Percentiles rank a stretch among this genome's conserved stretches.
phyloP scores from a whole-genome alignment of 441 rosid genomes.

The Brassica hybrid region DNA sequence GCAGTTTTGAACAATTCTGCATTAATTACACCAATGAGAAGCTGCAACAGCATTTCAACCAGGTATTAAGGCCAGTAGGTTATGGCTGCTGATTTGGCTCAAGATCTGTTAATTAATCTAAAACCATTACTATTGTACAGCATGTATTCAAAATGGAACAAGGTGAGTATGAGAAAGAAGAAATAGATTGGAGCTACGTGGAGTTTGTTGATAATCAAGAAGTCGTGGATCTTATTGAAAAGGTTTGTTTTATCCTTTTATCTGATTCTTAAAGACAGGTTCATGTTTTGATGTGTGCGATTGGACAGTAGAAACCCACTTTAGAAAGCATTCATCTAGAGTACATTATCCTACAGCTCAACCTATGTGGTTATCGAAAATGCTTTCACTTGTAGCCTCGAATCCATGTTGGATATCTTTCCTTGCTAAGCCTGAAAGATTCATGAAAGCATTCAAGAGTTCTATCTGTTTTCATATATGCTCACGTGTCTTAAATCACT shows the following conservation, averaged over 20 bases:
- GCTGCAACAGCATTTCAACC: constrained; percentile 86
- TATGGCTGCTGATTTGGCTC: constrained; percentile 33
- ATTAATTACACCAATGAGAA: constrained; percentile 75
- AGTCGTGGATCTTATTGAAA: constrained; percentile 73
- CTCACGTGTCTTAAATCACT: constrained; percentile 18
- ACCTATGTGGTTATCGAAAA: background rate
- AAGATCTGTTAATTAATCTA: constrained; percentile 38
- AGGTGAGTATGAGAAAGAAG: constrained; percentile 62
- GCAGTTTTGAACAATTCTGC: constrained; percentile 80
- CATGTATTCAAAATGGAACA: constrained; percentile 80
- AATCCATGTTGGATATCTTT: constrained; percentile 19
- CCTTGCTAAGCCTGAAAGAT: constrained; percentile 18
- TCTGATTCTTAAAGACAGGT: constrained; percentile 12
- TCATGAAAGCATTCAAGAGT: constrained; percentile 24
- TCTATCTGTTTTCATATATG: constrained; percentile 28
- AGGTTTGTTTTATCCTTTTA: constrained; percentile 48
- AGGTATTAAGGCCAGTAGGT: constrained; percentile 65
- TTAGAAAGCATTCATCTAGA: constrained; percentile 9
- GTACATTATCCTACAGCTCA: constrained; percentile 9
- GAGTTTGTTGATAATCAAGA: constrained; percentile 77
- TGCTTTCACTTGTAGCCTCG: constrained; percentile 2
- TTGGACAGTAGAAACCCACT: constrained; percentile 13
- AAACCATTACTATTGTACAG: constrained; percentile 48
- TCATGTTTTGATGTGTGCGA: constrained; percentile 9
- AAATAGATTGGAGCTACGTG: constrained; percentile 74